Evolutionary conservation across 345 rosid genomes (phyloP).

Genomic region (Mercurialis annua): DNA sequence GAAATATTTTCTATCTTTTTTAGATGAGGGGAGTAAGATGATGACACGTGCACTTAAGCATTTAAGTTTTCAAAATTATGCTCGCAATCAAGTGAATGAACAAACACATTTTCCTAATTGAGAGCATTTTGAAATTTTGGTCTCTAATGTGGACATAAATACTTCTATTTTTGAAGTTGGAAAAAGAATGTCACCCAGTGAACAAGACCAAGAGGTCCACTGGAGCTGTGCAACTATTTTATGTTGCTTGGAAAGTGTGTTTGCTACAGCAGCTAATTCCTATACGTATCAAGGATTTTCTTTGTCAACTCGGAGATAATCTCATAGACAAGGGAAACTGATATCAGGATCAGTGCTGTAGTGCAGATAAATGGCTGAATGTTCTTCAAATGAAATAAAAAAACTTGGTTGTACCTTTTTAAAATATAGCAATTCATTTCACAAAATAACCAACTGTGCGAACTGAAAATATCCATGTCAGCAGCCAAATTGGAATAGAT

Average conservation of each 20-base stretch:
- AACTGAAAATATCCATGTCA: background rate
- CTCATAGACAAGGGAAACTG: background rate
- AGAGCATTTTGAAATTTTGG: background rate
- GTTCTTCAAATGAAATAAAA: background rate
- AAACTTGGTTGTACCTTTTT: too few relatives aligned
- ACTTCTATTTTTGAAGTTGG: background rate
- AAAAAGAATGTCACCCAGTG: background rate
- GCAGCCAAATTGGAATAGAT: background rate
- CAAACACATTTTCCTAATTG: background rate
- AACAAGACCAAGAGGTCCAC: background rate
- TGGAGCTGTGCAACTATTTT: background rate
- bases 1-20: too few relatives aligned
- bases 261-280: too few relatives aligned
- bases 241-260: background rate
- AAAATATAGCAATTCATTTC: background rate
- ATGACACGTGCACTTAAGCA: background rate
- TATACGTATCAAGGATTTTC: too few relatives aligned
- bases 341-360: background rate
- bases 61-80: background rate
- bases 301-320: background rate
- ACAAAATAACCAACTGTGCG: too few relatives aligned
- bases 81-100: background rate
- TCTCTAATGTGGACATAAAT: background rate
- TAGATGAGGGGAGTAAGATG: too few relatives aligned
- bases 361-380: background rate